These are phyloP conservation scores for Candida broadrunensis DNA, from an alignment of 805 yeast genomes.

Conservation along the genomic window DNA sequence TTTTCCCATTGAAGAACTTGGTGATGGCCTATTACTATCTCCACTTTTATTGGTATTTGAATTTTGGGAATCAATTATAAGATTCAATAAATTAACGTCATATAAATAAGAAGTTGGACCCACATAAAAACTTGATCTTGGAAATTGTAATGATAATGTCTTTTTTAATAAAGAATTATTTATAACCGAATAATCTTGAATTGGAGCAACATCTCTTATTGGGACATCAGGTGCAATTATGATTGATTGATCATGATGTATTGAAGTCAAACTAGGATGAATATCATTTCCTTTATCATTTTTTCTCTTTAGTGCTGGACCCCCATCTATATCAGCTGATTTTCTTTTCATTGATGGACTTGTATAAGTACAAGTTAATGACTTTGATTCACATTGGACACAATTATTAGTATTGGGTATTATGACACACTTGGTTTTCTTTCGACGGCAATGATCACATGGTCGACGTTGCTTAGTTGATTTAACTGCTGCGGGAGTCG, in stretches of 20 bases:
- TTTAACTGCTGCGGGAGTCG: neutral
- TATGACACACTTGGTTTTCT: conserved; percentile 76
- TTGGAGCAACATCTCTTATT: conserved; percentile 54
- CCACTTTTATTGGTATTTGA: conserved; percentile 16
- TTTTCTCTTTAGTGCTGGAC: conserved; percentile 19
- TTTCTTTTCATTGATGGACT: conserved; percentile 49
- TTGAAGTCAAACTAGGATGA: conserved; percentile 2
- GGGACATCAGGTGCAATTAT: conserved; percentile 40
- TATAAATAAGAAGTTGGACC: conserved; percentile 82
- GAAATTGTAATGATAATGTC: conserved; percentile 76
- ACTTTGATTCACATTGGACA: conserved; percentile 73
- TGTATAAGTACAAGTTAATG: conserved; percentile 72
- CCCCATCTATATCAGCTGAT: conserved; percentile 11
- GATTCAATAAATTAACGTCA: conserved; percentile 67
- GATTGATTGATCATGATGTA: conserved; percentile 7
- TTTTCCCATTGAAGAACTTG: conserved; percentile 25
- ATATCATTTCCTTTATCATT: conserved; percentile 15
- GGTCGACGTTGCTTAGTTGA: conserved; percentile 53
- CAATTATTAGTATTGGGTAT: conserved; percentile 63
- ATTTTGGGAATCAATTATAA: conserved; percentile 43
- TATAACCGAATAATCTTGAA: conserved; percentile 64
- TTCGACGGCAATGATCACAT: conserved; percentile 81
- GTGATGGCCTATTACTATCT: conserved; percentile 3
- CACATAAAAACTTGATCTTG: conserved; percentile 83
- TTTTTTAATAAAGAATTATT: conserved; percentile 63